Base-by-base conservation (phyloP, 164 flowering plant genomes). In the Magnolia kwangsiensis region DNA sequence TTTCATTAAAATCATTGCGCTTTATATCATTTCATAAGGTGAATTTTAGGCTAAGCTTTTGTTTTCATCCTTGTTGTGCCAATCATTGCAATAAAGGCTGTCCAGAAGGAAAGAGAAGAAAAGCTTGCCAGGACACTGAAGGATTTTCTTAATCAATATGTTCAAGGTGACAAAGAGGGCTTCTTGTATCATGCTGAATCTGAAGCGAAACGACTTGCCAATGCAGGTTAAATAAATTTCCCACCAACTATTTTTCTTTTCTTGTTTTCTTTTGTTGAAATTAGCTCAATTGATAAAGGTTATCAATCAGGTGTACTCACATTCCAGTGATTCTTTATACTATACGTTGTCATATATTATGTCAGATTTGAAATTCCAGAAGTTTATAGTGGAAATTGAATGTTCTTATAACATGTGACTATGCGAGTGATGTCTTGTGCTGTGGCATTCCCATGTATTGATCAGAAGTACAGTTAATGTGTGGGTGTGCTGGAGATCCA, bases 51-150 rank as follows among this genome's bases (percentile, higher is more conserved):
- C 68, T 76, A 29, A 67, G 67, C 16, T 27, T 23, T 74, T 45
- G 19, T 1, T 9, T 55, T 55, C 13, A 55, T 11, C 63, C 13
- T 51, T 74, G 29, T 65, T 64, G 69, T 50, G 10, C 75, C 18
- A 8, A 18, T 55, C 80, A 20, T 51, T 73, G 16, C 72, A 74
- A 72, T 86, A 82, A 80, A 95, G 97, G 91, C 81, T 80, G 89
- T 92, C 72, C 98, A 95, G 79, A 92, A 77, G 74, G 98, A 92
- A 82, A 90, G 98, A 77, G 98, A 95, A 82, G 98, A 90, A 79
- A 93, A 87, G 76, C 93, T 95, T 75, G 97, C 94, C 27, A 80
- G 84, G 67, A 55, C 58, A 11, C 82, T 93, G 72, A 91, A 86
- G 82, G 83, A 79, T 76, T 88, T 90, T 79, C 92, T 95, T 45